Evolutionary conservation across 2,329 filamentous ascomycete genomes (phyloP).

Genomic region (Cytospora mali): DNA sequence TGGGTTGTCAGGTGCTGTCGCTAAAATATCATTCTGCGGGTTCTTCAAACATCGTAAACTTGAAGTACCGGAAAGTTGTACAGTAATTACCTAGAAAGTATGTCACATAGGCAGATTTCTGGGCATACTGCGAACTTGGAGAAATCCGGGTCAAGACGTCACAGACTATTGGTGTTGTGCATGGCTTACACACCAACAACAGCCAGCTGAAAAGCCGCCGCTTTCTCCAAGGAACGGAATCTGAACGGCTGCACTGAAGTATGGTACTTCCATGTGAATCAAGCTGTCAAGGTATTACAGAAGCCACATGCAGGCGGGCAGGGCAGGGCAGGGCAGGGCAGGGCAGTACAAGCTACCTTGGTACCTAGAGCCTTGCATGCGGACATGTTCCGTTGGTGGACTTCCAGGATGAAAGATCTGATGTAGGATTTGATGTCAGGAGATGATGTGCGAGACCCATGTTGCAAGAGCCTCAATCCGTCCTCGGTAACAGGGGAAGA

Average conservation of each 20-base stretch:
- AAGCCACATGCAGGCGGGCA: background rate
- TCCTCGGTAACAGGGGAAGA: background rate
- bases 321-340: slow-evolving; percentile 8
- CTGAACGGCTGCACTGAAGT: background rate
- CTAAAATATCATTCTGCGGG: slow-evolving; percentile 27
- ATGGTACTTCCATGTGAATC: too few relatives aligned
- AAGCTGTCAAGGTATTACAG: background rate
- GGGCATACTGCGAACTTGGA: background rate
- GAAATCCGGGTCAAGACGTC: background rate
- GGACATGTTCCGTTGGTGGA: background rate
- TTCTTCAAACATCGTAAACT: background rate
- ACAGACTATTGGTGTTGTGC: background rate
- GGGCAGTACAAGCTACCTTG: background rate
- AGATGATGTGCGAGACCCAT: background rate
- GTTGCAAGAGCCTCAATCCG: background rate
- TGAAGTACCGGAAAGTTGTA: background rate
- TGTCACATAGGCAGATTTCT: background rate
- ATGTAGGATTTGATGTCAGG: background rate
- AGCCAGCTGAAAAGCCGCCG: background rate
- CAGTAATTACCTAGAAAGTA: background rate
- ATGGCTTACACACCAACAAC: background rate
- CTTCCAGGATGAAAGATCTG: background rate
- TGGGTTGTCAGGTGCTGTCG: slow-evolving; percentile 31
- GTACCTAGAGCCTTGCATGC: background rate
- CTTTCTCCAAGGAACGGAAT: background rate